Conservation (phyloP, 768 basidiomycete species). For the Leccinum obscurum region DNA sequence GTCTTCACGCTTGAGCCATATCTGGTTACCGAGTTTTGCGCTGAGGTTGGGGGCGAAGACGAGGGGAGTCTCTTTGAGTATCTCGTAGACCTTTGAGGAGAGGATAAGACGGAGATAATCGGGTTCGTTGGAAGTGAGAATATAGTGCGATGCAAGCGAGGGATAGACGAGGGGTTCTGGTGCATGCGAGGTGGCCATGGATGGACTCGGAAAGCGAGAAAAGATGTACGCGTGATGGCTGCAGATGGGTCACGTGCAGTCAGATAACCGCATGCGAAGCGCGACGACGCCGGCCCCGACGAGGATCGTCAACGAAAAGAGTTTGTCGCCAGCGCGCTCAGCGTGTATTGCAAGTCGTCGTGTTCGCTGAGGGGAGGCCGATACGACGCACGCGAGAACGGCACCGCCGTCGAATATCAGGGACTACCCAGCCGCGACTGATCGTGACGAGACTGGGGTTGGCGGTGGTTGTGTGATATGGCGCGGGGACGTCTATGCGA, state of each 20-base stretch:
- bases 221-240: conserved; percentile 11
- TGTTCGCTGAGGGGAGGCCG: conserved; percentile 1
- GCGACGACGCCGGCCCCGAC: conserved; percentile 2
- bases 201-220: neutral
- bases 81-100: conserved; percentile 88
- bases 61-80: conserved; percentile 87
- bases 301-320: conserved; percentile 17
- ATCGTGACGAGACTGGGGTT: conserved; percentile 18
- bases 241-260: conserved; percentile 23
- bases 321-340: conserved; percentile 7
- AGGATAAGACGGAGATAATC: conserved; percentile 90
- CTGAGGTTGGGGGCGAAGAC: conserved; percentile 86
- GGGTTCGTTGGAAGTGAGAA: conserved; percentile 67
- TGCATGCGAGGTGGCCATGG: conserved; percentile 55
- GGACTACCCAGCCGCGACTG: conserved; percentile 7
- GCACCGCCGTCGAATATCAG: neutral
- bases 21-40: conserved; percentile 83
- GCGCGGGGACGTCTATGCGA: neutral
- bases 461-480: neutral
- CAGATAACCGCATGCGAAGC: conserved; percentile 25
- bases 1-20: conserved; percentile 97
- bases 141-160: conserved; percentile 61
- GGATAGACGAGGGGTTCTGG: conserved; percentile 67
- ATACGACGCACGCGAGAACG: conserved; percentile 7
- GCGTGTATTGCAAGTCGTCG: neutral